A percentile compares a stretch with the other conserved stretches of the same genome.
These are phyloP conservation scores for Talaromyces sp. DNA, from an alignment of 2,329 filamentous ascomycete genomes.

Conservation along the genomic window DNA sequence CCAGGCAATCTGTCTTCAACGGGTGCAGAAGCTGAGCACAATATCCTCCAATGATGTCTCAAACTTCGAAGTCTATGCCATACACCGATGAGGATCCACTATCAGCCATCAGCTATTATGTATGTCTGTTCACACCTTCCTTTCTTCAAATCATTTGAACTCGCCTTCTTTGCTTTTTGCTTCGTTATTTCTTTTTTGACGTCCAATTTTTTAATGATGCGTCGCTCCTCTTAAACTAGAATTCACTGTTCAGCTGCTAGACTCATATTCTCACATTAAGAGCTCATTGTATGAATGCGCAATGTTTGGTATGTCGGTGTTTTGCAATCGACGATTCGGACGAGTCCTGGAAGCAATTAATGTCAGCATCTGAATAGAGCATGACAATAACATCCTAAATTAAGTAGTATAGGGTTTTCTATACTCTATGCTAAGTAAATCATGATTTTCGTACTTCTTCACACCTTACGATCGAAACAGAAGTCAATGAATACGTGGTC, in stretches of 20 bases:
- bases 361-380: not conserved
- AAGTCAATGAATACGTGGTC: not conserved
- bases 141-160: not conserved
- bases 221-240: not conserved
- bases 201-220: not conserved
- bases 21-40: not conserved
- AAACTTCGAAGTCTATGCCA: not conserved
- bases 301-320: not conserved
- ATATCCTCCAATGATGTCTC: not conserved
- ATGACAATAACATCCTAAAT: not conserved
- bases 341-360: not conserved
- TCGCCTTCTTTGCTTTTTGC: not conserved
- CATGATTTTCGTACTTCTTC: not conserved
- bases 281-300: not conserved
- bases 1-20: not conserved
- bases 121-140: not conserved
- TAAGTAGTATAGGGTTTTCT: not conserved
- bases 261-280: not conserved
- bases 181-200: not conserved
- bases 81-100: not conserved
- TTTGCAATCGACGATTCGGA: not conserved
- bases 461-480: not conserved
- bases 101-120: not conserved
- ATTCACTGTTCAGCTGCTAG: not conserved
- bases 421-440: not conserved